A percentile compares a stretch with the other conserved stretches of the same genome.
Evolutionary conservation across 169 alveolate genomes (phyloP).

Genomic region (Theileria parva): DNA sequence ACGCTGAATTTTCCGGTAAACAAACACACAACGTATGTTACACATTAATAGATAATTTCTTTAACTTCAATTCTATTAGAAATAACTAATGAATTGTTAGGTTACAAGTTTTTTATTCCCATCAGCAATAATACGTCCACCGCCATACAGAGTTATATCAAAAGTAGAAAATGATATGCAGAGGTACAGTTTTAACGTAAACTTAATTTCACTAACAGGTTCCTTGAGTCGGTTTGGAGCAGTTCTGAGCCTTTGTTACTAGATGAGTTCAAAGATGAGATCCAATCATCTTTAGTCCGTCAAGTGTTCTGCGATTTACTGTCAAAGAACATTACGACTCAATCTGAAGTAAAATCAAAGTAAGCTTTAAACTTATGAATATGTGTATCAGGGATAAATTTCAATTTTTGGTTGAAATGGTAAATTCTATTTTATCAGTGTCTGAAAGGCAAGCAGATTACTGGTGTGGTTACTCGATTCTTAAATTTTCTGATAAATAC

Average conservation of each 20-base stretch:
- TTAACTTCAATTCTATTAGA: no score
- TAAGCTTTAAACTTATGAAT: constrained; percentile 11
- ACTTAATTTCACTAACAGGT: not conserved
- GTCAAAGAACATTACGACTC: constrained; percentile 6
- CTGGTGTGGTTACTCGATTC: constrained; percentile 56
- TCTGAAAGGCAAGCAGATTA: constrained; percentile 61
- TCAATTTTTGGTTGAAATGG: constrained; percentile 21
- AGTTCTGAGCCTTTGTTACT: constrained; percentile 3
- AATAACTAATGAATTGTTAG: not conserved
- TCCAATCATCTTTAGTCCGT: constrained; percentile 65
- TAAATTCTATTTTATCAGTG: constrained; percentile 27
- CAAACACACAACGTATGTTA: not conserved
- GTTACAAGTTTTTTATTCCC: constrained; percentile 5
- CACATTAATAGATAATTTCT: not conserved
- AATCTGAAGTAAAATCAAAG: constrained; percentile 28
- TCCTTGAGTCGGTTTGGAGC: constrained; percentile 44
- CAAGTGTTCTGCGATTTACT: constrained; percentile 57
- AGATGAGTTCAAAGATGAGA: constrained; percentile 52
- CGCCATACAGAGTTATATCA: constrained; percentile 49
- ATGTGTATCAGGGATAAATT: constrained; percentile 20
- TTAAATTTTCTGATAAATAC: constrained; percentile 33
- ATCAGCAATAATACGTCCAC: constrained; percentile 33
- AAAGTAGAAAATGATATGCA: constrained; percentile 33
- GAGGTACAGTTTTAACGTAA: constrained; percentile 23
- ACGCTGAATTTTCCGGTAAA: not conserved